Conservation (phyloP, 2,329 filamentous ascomycete species). For the Fusarium drepaniforme region DNA sequence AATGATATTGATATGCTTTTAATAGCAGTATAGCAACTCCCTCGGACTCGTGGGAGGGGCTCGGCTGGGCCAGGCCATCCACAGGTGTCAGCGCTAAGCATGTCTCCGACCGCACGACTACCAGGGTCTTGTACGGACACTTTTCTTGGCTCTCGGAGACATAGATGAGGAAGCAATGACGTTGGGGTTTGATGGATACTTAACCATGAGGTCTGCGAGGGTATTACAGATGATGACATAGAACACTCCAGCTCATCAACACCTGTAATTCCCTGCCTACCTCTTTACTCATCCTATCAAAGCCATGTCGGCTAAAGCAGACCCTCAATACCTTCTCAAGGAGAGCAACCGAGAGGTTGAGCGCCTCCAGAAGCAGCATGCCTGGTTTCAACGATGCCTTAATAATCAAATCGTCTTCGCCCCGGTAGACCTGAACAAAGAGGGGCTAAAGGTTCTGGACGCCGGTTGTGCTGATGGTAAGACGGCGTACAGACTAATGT, state of each 20-base stretch:
- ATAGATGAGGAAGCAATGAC: neutral
- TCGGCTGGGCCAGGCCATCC: neutral
- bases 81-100: neutral
- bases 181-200: neutral
- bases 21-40: neutral
- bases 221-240: neutral
- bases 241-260: neutral
- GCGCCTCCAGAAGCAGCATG: constrained; percentile 24
- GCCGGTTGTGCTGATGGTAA: constrained; percentile 27
- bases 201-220: neutral
- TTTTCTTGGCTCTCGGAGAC: neutral
- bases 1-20: neutral
- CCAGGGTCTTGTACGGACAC: neutral
- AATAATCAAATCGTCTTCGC: constrained; percentile 15
- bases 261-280: neutral
- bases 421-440: neutral
- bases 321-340: constrained; percentile 13
- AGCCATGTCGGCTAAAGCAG: neutral
- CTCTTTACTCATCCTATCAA: neutral
- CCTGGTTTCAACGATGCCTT: constrained; percentile 24
- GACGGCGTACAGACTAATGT: fast-evolving
- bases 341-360: constrained; percentile 14
- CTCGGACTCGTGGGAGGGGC: neutral
- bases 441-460: constrained; percentile 11
- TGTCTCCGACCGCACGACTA: neutral